Evolutionary conservation across 768 basidiomycete species (phyloP), one percentile per base, ranked within the genome.

Genomic region (Termitomyces sp.): DNA sequence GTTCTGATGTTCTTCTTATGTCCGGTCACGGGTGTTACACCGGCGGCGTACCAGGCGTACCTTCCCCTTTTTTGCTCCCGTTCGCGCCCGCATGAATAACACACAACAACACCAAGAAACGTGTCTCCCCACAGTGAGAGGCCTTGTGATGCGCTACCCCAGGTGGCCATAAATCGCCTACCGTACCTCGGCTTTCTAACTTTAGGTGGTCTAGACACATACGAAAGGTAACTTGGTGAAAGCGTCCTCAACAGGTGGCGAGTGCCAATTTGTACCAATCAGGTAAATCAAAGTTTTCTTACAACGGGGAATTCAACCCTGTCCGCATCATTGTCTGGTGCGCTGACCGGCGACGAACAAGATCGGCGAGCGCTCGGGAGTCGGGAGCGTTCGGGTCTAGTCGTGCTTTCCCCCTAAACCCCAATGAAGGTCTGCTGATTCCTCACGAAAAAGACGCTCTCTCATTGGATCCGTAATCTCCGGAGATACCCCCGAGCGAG

Each of bases 111-210:
- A 44, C 47, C 44, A 34, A 4, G 37, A 55, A 62, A 62, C 57
- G 61, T 56, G 57, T 24, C 43, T 56, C 55, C 50, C 33, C 39
- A 51, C 48, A 46, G 13, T 34, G 26, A 43, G 20, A 20, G 24
- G 18, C 16, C 51, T 22, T 36, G 37, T 60, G 59, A 60, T 60
- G 59, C 54, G 59, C 59, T 54, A 56, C 59, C 27, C 44, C n/a
- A 47, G n/a, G 22, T 24, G 4, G 18, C 9, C 2, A 45, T 53
- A 14, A 39, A 33, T 20, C 20, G 20, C 14, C 33, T 30, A 22
- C 37, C 22, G 53, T 45, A 39, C 37, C 39, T 54, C 53, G 56
- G 50, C 36, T 7, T 26, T 27, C 24, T 13, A 44, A 37, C 6
- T 14, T 18, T 18, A 10, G 18, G 36, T 22, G 42, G 42, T 22